Conservation (phyloP, 305 asterid species). For the Plantago lanceolata region DNA sequence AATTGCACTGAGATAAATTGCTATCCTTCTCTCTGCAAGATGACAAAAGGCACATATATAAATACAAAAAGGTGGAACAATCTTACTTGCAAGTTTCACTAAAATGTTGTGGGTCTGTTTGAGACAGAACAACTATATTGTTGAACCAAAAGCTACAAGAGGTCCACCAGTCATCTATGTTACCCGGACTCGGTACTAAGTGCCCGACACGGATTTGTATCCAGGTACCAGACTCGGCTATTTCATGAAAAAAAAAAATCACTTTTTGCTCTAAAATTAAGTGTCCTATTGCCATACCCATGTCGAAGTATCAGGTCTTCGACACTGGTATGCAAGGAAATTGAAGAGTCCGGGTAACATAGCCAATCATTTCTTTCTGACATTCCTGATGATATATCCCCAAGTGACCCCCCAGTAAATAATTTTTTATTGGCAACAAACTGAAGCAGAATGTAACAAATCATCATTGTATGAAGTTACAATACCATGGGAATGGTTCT, state of each 20-base stretch:
- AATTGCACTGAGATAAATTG: conserved; percentile 79
- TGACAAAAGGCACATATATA: conserved; percentile 20
- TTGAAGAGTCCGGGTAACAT: no score
- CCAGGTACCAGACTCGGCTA: no score
- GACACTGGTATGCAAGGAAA: no score
- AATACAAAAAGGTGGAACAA: background rate
- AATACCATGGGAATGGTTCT: conserved; percentile 72
- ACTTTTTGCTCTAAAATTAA: background rate
- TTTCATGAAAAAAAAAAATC: no score
- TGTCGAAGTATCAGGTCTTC: no score
- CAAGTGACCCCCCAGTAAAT: conserved; percentile 6
- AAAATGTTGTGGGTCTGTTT: background rate
- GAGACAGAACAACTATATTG: conserved; percentile 13
- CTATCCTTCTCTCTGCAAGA: conserved; percentile 83
- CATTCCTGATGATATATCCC: conserved; percentile 6
- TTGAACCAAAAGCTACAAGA: conserved; percentile 11
- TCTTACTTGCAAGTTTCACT: background rate
- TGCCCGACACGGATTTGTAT: no score
- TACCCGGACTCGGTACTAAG: no score
- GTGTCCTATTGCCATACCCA: no score
- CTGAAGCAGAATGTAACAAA: conserved; percentile 25
- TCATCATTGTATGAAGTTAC: conserved; percentile 27
- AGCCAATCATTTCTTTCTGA: conserved; percentile 10
- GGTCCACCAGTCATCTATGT: background rate
- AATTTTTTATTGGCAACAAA: conserved; percentile 22